These are phyloP conservation scores for Leavenworthia alabamica DNA, from an alignment of 345 rosid genomes.

Conservation along the genomic window DNA sequence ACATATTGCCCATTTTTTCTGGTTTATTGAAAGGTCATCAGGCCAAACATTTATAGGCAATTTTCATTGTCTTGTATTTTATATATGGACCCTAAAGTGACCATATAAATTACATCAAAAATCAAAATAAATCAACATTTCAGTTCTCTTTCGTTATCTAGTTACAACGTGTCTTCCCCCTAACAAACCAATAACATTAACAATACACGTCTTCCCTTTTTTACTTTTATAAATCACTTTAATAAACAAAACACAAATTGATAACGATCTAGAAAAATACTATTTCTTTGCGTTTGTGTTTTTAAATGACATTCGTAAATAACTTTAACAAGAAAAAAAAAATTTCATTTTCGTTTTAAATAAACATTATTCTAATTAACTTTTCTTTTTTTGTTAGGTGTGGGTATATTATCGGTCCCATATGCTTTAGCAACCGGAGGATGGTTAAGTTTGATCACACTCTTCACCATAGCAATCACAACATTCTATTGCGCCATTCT, in stretches of 20 bases:
- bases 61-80: background rate
- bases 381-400: slow-evolving; percentile 42
- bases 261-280: background rate
- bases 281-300: background rate
- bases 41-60: background rate
- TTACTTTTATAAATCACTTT: slow-evolving; percentile 4
- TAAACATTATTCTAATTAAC: background rate
- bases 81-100: too few relatives aligned
- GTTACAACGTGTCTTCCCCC: slow-evolving; percentile 12
- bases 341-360: too few relatives aligned
- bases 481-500: slow-evolving; percentile 66
- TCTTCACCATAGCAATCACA: slow-evolving; percentile 49
- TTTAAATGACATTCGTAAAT: too few relatives aligned
- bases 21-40: background rate
- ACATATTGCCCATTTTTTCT: too few relatives aligned
- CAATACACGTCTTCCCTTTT: slow-evolving; percentile 12
- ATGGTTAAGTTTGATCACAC: slow-evolving; percentile 66
- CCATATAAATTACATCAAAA: too few relatives aligned
- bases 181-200: slow-evolving; percentile 1
- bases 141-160: too few relatives aligned
- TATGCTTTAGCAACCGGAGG: slow-evolving; percentile 90
- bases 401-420: slow-evolving; percentile 77
- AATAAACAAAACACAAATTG: background rate
- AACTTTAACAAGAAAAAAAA: too few relatives aligned
- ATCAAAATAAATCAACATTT: too few relatives aligned